Evolutionary conservation across 2,329 filamentous ascomycete genomes (phyloP).

Genomic region (Onygena corvina): DNA sequence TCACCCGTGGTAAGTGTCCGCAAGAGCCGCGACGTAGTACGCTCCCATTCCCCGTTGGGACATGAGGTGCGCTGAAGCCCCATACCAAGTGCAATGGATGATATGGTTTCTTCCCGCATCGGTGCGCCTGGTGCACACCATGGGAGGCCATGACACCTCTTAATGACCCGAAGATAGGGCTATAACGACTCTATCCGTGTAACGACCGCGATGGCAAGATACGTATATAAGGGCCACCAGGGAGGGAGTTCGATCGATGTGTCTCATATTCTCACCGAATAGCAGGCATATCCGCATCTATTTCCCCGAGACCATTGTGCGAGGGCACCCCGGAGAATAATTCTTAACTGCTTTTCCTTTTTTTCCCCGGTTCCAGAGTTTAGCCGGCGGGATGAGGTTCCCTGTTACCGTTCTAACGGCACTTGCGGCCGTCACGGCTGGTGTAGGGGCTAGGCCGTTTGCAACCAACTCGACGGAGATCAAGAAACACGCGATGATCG

Average conservation of each 20-base stretch:
- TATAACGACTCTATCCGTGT: background rate
- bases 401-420: background rate
- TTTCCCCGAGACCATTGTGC: background rate
- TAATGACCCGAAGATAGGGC: background rate
- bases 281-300: background rate
- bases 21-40: background rate
- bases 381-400: constrained; percentile 2
- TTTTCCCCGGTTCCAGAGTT: background rate
- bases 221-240: background rate
- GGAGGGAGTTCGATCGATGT: background rate
- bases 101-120: background rate
- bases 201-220: background rate
- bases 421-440: background rate
- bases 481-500: constrained; percentile 6
- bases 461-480: background rate
- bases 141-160: background rate
- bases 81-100: background rate
- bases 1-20: background rate
- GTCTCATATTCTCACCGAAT: background rate
- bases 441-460: background rate
- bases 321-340: background rate
- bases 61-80: background rate
- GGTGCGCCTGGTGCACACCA: background rate
- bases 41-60: background rate
- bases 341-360: background rate